A percentile compares a stretch with the other conserved stretches of the same genome.
Evolutionary conservation across 192 early-diverging fungal species (phyloP).

Genomic region (Cladochytrium replicatum): DNA sequence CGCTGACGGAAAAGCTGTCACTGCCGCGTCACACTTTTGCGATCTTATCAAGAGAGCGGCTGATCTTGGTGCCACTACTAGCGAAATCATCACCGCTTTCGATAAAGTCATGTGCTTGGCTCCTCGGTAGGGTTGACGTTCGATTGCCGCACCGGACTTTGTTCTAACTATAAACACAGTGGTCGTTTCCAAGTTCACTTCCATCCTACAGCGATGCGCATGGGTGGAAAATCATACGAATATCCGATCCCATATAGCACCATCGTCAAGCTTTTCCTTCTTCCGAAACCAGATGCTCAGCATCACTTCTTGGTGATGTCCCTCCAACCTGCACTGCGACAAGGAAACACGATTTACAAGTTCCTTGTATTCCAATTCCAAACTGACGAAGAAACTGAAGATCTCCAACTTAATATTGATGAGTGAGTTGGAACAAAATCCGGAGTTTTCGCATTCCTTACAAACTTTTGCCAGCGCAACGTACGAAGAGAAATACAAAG

Average conservation of each 20-base stretch:
- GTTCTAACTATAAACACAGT: conserved; percentile 24
- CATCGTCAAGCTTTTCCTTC: conserved; percentile 74
- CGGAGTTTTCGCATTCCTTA: background rate
- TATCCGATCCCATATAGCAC: conserved; percentile 88
- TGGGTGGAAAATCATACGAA: conserved; percentile 96
- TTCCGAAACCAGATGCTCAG: conserved; percentile 88
- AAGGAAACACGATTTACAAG: conserved; percentile 92
- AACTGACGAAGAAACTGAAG: conserved; percentile 81
- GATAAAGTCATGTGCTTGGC: conserved; percentile 82
- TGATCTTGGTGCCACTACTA: conserved; percentile 74
- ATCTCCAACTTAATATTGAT: conserved; percentile 70
- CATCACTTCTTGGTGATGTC: too few relatives aligned
- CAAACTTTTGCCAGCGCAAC: conserved; percentile 39
- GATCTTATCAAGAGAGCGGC: conserved; percentile 86
- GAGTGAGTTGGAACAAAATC: conserved; percentile 27
- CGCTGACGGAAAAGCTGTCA: conserved; percentile 59
- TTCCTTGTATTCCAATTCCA: conserved; percentile 96
- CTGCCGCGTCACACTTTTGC: conserved; percentile 64
- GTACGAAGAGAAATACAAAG: conserved; percentile 57
- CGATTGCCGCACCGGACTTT: background rate
- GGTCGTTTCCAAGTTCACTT: conserved; percentile 94
- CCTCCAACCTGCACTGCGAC: conserved; percentile 86
- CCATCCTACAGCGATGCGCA: conserved; percentile 78
- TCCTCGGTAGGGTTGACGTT: conserved; percentile 51
- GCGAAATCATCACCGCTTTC: conserved; percentile 86